phyloP scores from a whole-genome alignment of 169 alveolate genomes.

The Cryptosporidium meleagridis region DNA sequence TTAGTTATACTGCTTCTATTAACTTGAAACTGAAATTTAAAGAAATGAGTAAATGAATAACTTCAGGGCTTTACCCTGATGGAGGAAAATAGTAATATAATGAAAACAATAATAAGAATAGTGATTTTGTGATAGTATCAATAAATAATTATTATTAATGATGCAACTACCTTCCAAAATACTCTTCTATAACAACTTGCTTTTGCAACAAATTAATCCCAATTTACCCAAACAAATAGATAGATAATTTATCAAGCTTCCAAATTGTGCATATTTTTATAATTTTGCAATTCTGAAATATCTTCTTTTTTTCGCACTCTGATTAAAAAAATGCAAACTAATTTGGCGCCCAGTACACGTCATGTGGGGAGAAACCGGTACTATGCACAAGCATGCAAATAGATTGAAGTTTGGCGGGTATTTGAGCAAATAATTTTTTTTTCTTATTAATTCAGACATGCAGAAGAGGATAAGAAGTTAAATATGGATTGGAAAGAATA shows the following conservation, averaged over 20 bases:
- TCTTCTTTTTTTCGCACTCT: not conserved
- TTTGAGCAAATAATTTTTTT: too few species aligned
- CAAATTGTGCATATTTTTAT: not conserved
- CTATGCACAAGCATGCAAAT: not conserved
- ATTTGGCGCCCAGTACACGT: not conserved
- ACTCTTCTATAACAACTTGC: not conserved
- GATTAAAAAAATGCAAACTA: not conserved
- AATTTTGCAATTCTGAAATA: slow-evolving; percentile 2
- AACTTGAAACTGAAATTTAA: not conserved
- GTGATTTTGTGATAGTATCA: too few species aligned
- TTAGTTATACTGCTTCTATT: too few species aligned
- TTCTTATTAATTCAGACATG: too few species aligned
- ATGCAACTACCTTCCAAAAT: not conserved
- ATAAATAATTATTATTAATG: too few species aligned
- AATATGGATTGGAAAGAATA: too few species aligned
- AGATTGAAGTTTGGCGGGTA: not conserved
- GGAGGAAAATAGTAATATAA: not conserved
- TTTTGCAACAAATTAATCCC: not conserved
- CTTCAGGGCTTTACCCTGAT: not conserved
- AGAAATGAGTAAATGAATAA: too few species aligned
- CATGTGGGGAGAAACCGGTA: slow-evolving; percentile 10
- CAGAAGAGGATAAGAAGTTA: too few species aligned
- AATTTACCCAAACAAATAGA: not conserved
- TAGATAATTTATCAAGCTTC: not conserved
- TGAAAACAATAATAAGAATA: too few species aligned